These are phyloP conservation scores for Boletus edulis DNA, from an alignment of 768 basidiomycete species.

Conservation along the genomic window DNA sequence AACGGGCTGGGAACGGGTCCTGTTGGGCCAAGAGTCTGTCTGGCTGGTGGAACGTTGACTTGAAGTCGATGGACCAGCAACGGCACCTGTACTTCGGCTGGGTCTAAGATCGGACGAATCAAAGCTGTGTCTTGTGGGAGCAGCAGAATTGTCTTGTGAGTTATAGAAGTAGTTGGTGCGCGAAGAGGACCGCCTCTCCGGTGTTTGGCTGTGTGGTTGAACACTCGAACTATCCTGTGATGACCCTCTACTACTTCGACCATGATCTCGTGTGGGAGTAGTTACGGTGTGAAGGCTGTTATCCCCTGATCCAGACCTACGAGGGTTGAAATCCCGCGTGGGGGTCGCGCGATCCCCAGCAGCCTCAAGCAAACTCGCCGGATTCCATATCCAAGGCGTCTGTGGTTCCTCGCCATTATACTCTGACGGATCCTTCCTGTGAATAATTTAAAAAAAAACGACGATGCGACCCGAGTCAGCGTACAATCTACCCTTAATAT, in stretches of 20 bases:
- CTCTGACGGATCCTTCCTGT: constrained; percentile 30
- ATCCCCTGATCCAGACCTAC: constrained; percentile 24
- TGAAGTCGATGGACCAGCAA: constrained; percentile 16
- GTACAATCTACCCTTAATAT: background rate
- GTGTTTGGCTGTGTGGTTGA: constrained; percentile 21
- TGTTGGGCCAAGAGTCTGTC: constrained; percentile 17
- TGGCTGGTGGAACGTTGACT: constrained; percentile 15
- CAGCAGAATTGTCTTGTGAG: constrained; percentile 13
- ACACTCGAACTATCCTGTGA: constrained; percentile 10
- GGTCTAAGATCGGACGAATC: constrained; percentile 19
- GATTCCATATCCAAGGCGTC: constrained; percentile 79
- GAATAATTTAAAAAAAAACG: background rate
- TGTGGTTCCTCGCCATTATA: constrained; percentile 38
- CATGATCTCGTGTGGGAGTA: constrained; percentile 24
- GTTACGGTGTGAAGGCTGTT: background rate
- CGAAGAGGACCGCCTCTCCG: constrained; percentile 17
- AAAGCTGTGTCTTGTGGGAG: constrained; percentile 22
- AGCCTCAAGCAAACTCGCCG: constrained; percentile 39
- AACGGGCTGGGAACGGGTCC: constrained; percentile 22
- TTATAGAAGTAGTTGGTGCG: constrained; percentile 19
- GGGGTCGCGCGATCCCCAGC: constrained; percentile 27
- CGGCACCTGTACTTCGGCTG: constrained; percentile 3
- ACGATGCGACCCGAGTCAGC: constrained; percentile 8
- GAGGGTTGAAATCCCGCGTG: constrained; percentile 26
- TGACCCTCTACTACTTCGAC: constrained; percentile 14